Percentiles rank a stretch among this genome's conserved stretches.
phyloP scores from a whole-genome alignment of 495 filamentous ascomycete species.

The Talaromyces borbonicus region DNA sequence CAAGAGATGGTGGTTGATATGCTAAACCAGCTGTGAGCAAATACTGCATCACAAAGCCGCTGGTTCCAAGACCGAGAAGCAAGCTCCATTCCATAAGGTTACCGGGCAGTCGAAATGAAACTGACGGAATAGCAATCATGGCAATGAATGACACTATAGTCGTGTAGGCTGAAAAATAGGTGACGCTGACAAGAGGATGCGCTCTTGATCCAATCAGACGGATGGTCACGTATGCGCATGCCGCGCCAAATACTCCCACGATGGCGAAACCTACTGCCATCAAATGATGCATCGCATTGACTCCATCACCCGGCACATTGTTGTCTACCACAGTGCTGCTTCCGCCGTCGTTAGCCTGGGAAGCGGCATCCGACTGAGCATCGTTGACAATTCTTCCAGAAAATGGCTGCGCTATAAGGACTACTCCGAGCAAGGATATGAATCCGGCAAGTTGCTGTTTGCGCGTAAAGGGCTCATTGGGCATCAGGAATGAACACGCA shows the following conservation, averaged over 20 bases:
- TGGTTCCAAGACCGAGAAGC: conserved; percentile 57
- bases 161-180: conserved; percentile 69
- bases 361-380: neutral
- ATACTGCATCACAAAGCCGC: conserved; percentile 81
- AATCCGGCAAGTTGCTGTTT: conserved; percentile 67
- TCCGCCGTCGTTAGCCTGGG: conserved; percentile 7
- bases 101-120: conserved; percentile 54
- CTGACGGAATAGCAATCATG: conserved; percentile 46
- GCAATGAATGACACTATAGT: conserved; percentile 54
- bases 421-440: conserved; percentile 68
- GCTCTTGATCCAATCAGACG: conserved; percentile 76
- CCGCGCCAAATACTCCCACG: conserved; percentile 69
- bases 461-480: conserved; percentile 67
- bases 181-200: conserved; percentile 77
- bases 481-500: conserved; percentile 63
- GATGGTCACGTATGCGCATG: conserved; percentile 70
- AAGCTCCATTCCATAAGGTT: conserved; percentile 58
- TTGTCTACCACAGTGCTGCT: conserved; percentile 1
- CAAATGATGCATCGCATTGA: conserved; percentile 52
- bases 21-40: conserved; percentile 73
- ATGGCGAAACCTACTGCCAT: conserved; percentile 63
- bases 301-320: conserved; percentile 21
- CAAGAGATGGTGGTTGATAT: conserved; percentile 40
- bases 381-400: conserved; percentile 9
- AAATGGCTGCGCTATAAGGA: conserved; percentile 75